Evolutionary conservation across 2,329 filamentous ascomycete species (phyloP).

Genomic region (Fusarium sp.): DNA sequence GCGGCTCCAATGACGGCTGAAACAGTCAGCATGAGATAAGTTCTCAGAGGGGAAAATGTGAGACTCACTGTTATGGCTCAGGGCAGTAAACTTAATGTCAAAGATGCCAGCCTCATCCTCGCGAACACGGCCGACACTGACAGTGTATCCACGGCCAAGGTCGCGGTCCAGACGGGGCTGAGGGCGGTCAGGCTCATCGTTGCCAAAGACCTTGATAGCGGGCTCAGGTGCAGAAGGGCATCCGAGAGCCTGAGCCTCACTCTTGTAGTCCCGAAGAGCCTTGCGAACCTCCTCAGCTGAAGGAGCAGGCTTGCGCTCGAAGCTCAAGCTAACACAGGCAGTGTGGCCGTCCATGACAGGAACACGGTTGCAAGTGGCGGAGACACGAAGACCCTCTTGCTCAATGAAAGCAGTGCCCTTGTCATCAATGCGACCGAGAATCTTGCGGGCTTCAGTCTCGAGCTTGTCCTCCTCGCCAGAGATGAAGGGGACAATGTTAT

Average conservation of each 20-base stretch:
- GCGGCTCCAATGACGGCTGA: slow-evolving; percentile 90
- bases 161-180: slow-evolving; percentile 93
- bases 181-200: slow-evolving; percentile 86
- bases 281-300: slow-evolving; percentile 80
- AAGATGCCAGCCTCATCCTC: slow-evolving; percentile 91
- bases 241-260: slow-evolving; percentile 83
- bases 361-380: slow-evolving; percentile 91
- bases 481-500: slow-evolving; percentile 96
- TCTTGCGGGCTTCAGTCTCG: slow-evolving; percentile 94
- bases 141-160: slow-evolving; percentile 85
- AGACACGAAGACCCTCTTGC: slow-evolving; percentile 79
- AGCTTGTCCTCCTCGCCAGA: slow-evolving; percentile 96
- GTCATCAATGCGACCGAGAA: slow-evolving; percentile 80
- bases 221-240: slow-evolving; percentile 87
- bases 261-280: slow-evolving; percentile 83
- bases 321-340: slow-evolving; percentile 90
- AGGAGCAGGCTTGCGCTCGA: slow-evolving; percentile 80
- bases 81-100: slow-evolving; percentile 92
- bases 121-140: slow-evolving; percentile 88
- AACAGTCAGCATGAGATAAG: slow-evolving; percentile 9
- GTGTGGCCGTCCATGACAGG: slow-evolving; percentile 96
- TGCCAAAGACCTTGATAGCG: slow-evolving; percentile 81
- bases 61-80: slow-evolving; percentile 80
- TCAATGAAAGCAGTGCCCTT: slow-evolving; percentile 81
- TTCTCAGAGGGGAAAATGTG: neutral